Conservation (phyloP, 2,329 filamentous ascomycete genomes). For the Ascochyta viciae-villosae region DNA sequence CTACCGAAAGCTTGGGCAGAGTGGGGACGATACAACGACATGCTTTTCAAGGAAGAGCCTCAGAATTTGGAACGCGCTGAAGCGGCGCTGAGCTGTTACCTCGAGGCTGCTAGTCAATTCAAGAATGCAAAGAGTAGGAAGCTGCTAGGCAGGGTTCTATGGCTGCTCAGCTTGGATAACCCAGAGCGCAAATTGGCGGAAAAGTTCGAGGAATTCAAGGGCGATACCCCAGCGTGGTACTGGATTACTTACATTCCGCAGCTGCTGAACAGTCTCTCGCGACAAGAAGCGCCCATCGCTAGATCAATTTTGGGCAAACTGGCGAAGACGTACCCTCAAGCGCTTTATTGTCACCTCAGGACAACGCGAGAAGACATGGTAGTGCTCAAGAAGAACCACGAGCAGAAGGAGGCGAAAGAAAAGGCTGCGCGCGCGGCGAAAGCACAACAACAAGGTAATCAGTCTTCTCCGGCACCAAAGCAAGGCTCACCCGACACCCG, state of each 20-base stretch:
- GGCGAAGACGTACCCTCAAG: conserved; percentile 92
- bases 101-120: conserved; percentile 94
- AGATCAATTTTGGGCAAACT: conserved; percentile 89
- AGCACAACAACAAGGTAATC: conserved; percentile 69
- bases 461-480: conserved; percentile 46
- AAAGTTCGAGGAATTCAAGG: conserved; percentile 95
- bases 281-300: conserved; percentile 88
- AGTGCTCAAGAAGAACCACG: conserved; percentile 87
- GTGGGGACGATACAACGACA: conserved; percentile 98
- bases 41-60: conserved; percentile 91
- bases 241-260: conserved; percentile 99
- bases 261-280: conserved; percentile 85
- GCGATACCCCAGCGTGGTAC: conserved; percentile 97
- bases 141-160: conserved; percentile 88
- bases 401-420: conserved; percentile 64
- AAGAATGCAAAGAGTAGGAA: conserved; percentile 97
- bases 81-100: conserved; percentile 92
- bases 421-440: conserved; percentile 52
- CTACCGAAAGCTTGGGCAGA: conserved; percentile 98
- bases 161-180: conserved; percentile 94
- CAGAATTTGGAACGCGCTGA: conserved; percentile 81
- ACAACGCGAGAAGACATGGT: conserved; percentile 95
- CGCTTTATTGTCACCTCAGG: conserved; percentile 92
- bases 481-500: conserved; percentile 46
- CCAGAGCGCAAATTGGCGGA: conserved; percentile 80